Evolutionary conservation across 768 basidiomycete genomes (phyloP), one percentile per base, ranked within the genome.

Genomic region (Rhizopogon sp.): DNA sequence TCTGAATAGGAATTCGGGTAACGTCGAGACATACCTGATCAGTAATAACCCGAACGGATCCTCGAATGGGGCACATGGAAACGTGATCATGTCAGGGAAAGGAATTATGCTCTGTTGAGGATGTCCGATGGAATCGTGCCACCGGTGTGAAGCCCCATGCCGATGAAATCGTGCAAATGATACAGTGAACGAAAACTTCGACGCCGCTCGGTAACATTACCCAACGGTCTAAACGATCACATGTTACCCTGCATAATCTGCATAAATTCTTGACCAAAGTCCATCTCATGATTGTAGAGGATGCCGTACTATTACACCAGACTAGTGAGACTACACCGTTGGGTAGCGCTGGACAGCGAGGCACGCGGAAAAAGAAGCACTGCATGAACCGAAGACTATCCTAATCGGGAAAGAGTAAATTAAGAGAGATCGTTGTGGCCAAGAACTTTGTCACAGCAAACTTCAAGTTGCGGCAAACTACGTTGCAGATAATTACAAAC

Each of bases 101-200:
- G 53, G 52, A 42, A 49, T 9, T 25, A 28, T 29, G 9, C 25
- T 28, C 52, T 42, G 10, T 20, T 43, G 17, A 42, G 39, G 40
- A 58, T 46, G 58, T 64, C 63, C 63, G 63, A 64, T 60, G 51
- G 37, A 60, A 64, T 49, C 63, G 64, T 53, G 64, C 43, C 43
- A 55, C 22, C 25, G 28, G 37, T 40, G 22, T 17, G 47, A 47
- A 28, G 40, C 39, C 10, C 16, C 3, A 41, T 7, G 22, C 64
- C 63, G 63, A 65, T 66, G 56, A 33, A 63, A 66, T 66, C 64
- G 63, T 52, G 54, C 57, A 11, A 31, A 43, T 31, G 1, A 63
- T 37, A 8, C 3, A 35, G 6, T 44, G 53, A 50, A 50, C 37
- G n/a, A n/a, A 35, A 46, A 39, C 6, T 29, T 28, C 2, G 5